Evolutionary conservation across 2,329 filamentous ascomycete genomes (phyloP), one percentile per base, ranked within the genome.

Genomic region (Cercospora citrullina): DNA sequence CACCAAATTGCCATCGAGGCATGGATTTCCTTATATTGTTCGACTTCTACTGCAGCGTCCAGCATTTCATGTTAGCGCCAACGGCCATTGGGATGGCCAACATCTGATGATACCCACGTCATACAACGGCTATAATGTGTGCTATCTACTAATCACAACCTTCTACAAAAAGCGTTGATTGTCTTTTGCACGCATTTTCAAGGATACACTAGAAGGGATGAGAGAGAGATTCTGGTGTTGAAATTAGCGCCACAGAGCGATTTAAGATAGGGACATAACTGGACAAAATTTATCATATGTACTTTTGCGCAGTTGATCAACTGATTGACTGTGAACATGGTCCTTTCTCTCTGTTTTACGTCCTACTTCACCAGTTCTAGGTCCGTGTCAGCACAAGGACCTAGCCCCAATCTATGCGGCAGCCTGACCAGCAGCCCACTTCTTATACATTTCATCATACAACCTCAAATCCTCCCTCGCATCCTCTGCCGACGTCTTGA

Each of bases 401-500:
- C 14, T 39, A n/a, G 1, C 5, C 5, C 5, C 36, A 39, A 7
- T 6, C 21, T 23, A 51, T 18, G 45, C 45, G 1, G 45, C 45
- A 51, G 9, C 10, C 53, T 58, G 53, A 5, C 59, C 51, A 5
- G 33, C 64, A 30, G 31, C 55, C 69, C 70, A 74, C 67, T 70
- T 71, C 59, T 68, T 21, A 60, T 74, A 76, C 72, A 78, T 75
- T 73, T 76, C 67, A 61, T 77, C 73, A 64, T 73, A 76, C 31
- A 78, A 45, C 67, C 78, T 74, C 31, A 83, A 45, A 68, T 84
- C 82, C 51, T 81, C 66, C 66, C 72, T 73, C 12, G 82, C 81
- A 78, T 84, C 82, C 58, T 73, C 68, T 0, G 77, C 75, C 8
- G 76, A 80, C 2, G 81, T 83, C 72, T 84, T 84, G 30, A 78